These are phyloP conservation scores for Podospora pseudocomata DNA, from an alignment of 495 filamentous ascomycete species.

Conservation along the genomic window DNA sequence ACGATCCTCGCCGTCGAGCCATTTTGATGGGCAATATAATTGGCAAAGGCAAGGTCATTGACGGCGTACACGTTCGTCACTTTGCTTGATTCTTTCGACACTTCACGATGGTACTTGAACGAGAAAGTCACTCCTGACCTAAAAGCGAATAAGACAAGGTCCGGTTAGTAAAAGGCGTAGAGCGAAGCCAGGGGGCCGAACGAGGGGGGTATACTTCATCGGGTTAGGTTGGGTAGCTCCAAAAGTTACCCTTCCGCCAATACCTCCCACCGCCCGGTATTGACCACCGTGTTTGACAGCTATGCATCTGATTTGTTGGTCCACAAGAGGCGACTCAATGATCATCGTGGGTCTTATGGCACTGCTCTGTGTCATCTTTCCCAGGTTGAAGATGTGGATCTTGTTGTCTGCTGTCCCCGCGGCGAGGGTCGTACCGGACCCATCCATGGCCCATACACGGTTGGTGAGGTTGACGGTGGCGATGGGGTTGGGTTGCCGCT, in stretches of 20 bases:
- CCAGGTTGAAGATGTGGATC: constrained; percentile 78
- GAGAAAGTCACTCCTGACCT: constrained; percentile 55
- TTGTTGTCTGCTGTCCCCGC: constrained; percentile 83
- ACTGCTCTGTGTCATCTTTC: constrained; percentile 53
- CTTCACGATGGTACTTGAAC: constrained; percentile 90
- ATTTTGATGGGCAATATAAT: no score
- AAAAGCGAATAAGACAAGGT: neutral
- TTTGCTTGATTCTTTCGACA: constrained; percentile 47
- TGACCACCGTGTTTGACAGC: constrained; percentile 79
- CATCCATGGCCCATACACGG: constrained; percentile 84
- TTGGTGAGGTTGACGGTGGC: constrained; percentile 67
- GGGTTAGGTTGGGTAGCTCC: constrained; percentile 89
- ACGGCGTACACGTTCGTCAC: constrained; percentile 77
- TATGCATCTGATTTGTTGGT: constrained; percentile 79
- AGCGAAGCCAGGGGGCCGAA: neutral
- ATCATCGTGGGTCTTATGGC: constrained; percentile 69
- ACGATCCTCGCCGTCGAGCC: constrained; percentile 59
- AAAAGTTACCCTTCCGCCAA: constrained; percentile 85
- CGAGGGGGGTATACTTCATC: constrained; percentile 50
- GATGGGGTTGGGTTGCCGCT: constrained; percentile 55
- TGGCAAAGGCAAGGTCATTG: constrained; percentile 87
- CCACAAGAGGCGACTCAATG: constrained; percentile 73
- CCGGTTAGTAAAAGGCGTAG: neutral
- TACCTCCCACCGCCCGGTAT: constrained; percentile 83
- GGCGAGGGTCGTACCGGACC: constrained; percentile 71